A percentile compares a stretch with the other conserved stretches of the same genome.
Conservation (phyloP, 2,329 filamentous ascomycete genomes). For the Teratosphaeria nubilosa region DNA sequence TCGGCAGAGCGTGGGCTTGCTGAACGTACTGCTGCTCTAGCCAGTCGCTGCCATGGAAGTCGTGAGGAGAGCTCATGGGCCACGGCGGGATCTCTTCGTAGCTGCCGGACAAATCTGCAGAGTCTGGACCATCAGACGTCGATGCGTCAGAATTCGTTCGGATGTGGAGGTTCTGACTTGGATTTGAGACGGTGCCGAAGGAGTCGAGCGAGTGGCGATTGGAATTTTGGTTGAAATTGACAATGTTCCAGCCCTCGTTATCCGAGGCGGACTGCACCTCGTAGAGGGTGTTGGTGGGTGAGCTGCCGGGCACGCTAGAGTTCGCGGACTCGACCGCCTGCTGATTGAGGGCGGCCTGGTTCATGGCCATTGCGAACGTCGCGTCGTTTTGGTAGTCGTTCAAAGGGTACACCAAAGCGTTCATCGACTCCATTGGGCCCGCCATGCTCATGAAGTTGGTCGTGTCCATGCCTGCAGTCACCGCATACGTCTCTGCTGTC, state of each 20-base stretch:
- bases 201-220: conserved; percentile 55
- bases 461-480: conserved; percentile 32
- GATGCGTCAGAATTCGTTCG: conserved; percentile 81
- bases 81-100: conserved; percentile 69
- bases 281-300: conserved; percentile 68
- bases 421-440: conserved; percentile 36
- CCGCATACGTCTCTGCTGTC: conserved; percentile 29
- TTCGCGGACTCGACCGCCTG: conserved; percentile 27
- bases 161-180: conserved; percentile 79
- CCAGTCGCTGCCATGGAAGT: conserved; percentile 53
- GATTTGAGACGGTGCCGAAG: conserved; percentile 71
- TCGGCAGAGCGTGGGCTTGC: conserved; percentile 20
- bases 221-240: conserved; percentile 47
- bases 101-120: conserved; percentile 57
- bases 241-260: conserved; percentile 67
- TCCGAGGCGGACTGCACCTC: conserved; percentile 87
- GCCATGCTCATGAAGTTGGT: conserved; percentile 31
- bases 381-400: conserved; percentile 66
- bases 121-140: conserved; percentile 51
- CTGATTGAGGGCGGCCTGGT: conserved; percentile 33
- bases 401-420: conserved; percentile 32
- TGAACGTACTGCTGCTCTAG: conserved; percentile 49
- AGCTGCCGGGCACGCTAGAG: conserved; percentile 44
- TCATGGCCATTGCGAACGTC: conserved; percentile 42
- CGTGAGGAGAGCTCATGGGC: conserved; percentile 71